Evolutionary conservation across 371 early-diverging fungal species (phyloP).

Genomic region (Lichtheimia corymbifera): DNA sequence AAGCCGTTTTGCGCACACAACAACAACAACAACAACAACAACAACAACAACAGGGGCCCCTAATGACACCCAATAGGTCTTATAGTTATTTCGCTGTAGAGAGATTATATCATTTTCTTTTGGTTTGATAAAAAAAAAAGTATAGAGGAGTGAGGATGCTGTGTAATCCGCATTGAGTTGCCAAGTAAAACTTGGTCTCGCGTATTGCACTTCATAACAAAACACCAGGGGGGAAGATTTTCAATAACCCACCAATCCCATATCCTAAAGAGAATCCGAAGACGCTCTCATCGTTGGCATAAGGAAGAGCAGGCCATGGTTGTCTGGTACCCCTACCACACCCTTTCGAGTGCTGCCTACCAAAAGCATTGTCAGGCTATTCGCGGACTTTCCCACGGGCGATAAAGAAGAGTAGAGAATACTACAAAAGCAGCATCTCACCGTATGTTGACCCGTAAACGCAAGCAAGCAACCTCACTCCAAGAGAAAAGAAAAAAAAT

Average conservation of each 20-base stretch:
- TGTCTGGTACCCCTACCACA: slow-evolving; percentile 5
- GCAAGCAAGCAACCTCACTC: slow-evolving; percentile 3
- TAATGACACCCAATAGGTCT: no score
- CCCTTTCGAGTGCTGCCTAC: not conserved
- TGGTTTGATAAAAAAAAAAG: not conserved
- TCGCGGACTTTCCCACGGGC: slow-evolving; percentile 4
- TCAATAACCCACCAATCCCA: not conserved
- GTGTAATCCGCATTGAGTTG: slow-evolving; percentile 5
- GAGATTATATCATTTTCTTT: not conserved
- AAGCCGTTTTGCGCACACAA: no score
- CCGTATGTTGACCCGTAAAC: slow-evolving; percentile 6
- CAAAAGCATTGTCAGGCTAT: not conserved
- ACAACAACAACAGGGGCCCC: no score
- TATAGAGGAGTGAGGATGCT: not conserved
- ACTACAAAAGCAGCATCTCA: slow-evolving; percentile 1
- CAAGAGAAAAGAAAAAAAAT: not conserved
- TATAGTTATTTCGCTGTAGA: no score
- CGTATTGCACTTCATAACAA: slow-evolving; percentile 5
- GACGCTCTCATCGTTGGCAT: not conserved
- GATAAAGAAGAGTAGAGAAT: not conserved
- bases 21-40: no score
- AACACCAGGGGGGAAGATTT: not conserved
- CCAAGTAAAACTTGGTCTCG: slow-evolving; percentile 1
- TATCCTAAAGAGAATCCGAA: not conserved
- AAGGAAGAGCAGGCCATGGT: not conserved